Evolutionary conservation across 192 early-diverging fungal species (phyloP), one percentile per base, ranked within the genome.

Genomic region (Coemansia sp.): DNA sequence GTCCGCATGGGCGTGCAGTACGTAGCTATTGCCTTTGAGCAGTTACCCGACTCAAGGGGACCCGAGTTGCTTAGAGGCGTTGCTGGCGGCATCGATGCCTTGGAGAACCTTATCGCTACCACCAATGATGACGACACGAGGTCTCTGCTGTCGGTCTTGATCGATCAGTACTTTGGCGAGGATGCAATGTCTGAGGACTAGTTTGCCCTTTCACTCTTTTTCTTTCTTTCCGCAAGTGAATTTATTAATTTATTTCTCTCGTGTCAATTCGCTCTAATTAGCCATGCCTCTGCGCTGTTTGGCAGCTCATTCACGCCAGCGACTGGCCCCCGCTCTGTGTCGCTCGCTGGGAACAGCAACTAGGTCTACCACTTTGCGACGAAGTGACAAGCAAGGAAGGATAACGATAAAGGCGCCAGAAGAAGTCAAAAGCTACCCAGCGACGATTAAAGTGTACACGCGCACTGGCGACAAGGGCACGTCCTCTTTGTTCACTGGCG

Each of bases 401-500:
- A 23, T 50, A 9, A 50, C 46, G 9, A 50, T 50, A 50, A 72
- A 79, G 62, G 65, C 77, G 51, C 77, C 77, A 3, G 69, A 68
- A 20, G 77, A 80, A 59, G 66, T 80, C 58, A 83, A 77, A 48
- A 74, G 71, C 68, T 74, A 83, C 42, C 67, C 74, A 16, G 70
- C 73, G 9, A 82, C 66, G 28, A 76, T 89, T 59, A 90, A 87
- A 57, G 89, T 98, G 37, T 98, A 98, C 82, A 98, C 96, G 11
- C 87, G 91, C 24, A 98, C 94, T 0, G 96, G 96, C 20, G 96
- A 98, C 83, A 92, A 93, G 77, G 93, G 92, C 50, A 92, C 92
- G 10, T 95, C 94, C 0, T 78, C 93, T 0, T 83, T 98, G 37
- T 98, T 86, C 73, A 94, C 91, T 20, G 96, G 96, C 18, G 93